Percentiles rank a stretch among this genome's conserved stretches.
Evolutionary conservation across 2,329 filamentous ascomycete species (phyloP).

Genomic region (Fusarium nodosum): DNA sequence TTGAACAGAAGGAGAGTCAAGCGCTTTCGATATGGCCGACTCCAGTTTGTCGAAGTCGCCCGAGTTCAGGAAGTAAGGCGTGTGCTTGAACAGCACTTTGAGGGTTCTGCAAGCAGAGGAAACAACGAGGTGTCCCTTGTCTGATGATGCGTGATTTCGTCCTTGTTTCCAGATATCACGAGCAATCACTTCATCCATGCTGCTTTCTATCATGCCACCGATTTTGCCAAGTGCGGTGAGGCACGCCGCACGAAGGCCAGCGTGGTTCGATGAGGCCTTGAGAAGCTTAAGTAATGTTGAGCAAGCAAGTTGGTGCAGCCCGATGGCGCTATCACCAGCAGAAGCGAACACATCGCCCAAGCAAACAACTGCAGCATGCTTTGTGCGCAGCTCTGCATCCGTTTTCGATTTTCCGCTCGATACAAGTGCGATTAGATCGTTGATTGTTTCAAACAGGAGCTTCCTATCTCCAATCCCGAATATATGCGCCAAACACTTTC

Average conservation of each 20-base stretch:
- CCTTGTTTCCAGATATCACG: slow-evolving; percentile 95
- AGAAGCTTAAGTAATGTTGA: slow-evolving; percentile 81
- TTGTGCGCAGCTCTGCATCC: slow-evolving; percentile 82
- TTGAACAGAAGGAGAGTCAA: slow-evolving; percentile 80
- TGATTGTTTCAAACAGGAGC: slow-evolving; percentile 93
- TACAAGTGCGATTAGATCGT: slow-evolving; percentile 82
- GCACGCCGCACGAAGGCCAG: slow-evolving; percentile 83
- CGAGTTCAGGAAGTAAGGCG: slow-evolving; percentile 86
- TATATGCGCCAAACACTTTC: slow-evolving; percentile 84
- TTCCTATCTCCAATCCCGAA: slow-evolving; percentile 90
- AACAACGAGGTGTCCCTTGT: slow-evolving; percentile 87
- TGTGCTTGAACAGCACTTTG: slow-evolving; percentile 77
- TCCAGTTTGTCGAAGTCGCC: slow-evolving; percentile 93
- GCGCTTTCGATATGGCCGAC: slow-evolving; percentile 83
- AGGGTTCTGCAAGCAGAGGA: slow-evolving; percentile 84
- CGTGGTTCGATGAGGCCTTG: slow-evolving; percentile 83
- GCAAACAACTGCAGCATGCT: slow-evolving; percentile 89
- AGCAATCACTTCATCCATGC: slow-evolving; percentile 86
- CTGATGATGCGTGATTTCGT: slow-evolving; percentile 78
- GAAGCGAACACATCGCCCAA: slow-evolving; percentile 89
- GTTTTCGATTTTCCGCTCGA: slow-evolving; percentile 78
- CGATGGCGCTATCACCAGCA: slow-evolving; percentile 94
- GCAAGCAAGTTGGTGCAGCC: slow-evolving; percentile 81
- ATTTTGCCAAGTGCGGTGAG: slow-evolving; percentile 83
- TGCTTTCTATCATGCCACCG: slow-evolving; percentile 78